phyloP scores from a whole-genome alignment of 2,329 filamentous ascomycete species.

The Bertia moriformis region DNA sequence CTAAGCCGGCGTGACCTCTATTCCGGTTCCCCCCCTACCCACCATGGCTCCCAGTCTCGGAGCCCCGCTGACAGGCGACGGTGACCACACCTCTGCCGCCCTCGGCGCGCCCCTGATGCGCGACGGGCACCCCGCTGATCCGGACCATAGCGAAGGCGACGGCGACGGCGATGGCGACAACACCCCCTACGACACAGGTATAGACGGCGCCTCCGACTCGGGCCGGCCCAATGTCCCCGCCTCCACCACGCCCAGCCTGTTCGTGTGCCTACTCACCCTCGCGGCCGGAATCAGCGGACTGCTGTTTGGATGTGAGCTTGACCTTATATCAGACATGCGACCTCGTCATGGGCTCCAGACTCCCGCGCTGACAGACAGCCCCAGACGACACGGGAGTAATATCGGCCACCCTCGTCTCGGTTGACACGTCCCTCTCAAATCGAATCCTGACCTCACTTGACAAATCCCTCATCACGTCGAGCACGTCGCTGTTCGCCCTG shows the following conservation, averaged over 20 bases:
- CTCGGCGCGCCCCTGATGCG: background rate
- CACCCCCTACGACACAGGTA: background rate
- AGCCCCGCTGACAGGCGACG: no score
- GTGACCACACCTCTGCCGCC: background rate
- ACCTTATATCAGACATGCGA: slow-evolving; percentile 6
- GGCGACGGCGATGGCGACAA: slow-evolving; percentile 2
- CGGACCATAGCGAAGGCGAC: slow-evolving; percentile 11
- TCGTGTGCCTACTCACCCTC: slow-evolving; percentile 46
- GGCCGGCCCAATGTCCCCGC: background rate
- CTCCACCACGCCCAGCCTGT: slow-evolving; percentile 17
- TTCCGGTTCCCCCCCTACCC: no score
- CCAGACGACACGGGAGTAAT: slow-evolving; percentile 55
- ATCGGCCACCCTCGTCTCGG: slow-evolving; percentile 51
- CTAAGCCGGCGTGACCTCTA: no score
- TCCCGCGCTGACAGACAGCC: background rate
- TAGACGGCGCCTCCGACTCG: background rate
- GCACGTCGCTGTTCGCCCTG: slow-evolving; percentile 52
- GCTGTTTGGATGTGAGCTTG: slow-evolving; percentile 54
- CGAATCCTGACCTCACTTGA: slow-evolving; percentile 44
- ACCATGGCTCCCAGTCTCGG: no score
- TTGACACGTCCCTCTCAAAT: slow-evolving; percentile 40
- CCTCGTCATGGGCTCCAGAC: slow-evolving; percentile 2
- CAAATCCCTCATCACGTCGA: slow-evolving; percentile 59
- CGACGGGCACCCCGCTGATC: background rate
- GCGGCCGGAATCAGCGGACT: slow-evolving; percentile 54